Conservation (phyloP, 306 rosid species). For the Cyclanthera cordifolia region DNA sequence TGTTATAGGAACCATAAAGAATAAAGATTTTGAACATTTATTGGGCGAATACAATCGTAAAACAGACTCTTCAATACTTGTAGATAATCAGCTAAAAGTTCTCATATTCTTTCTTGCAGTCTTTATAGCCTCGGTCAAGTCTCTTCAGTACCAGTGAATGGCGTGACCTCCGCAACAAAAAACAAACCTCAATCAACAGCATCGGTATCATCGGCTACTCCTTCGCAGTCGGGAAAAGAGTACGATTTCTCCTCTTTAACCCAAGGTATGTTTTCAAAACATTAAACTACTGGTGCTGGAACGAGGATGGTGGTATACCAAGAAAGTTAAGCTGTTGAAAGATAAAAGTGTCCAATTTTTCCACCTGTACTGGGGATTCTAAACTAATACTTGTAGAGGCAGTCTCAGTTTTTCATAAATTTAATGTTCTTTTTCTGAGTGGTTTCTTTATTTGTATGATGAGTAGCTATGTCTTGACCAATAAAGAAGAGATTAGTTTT, state of each 20-base stretch:
- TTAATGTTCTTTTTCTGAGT: conserved; percentile 17
- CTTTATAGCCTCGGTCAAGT: conserved; percentile 50
- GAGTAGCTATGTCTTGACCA: conserved; percentile 33
- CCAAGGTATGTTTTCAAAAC: conserved; percentile 72
- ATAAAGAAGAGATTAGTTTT: conserved; percentile 31
- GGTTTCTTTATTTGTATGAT: conserved; percentile 59
- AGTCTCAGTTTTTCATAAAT: conserved; percentile 35
- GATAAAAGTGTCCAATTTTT: conserved; percentile 21
- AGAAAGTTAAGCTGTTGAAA: conserved; percentile 43
- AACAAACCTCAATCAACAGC: conserved; percentile 46
- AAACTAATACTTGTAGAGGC: conserved; percentile 61
- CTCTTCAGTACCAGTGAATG: conserved; percentile 48
- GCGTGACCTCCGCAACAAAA: conserved; percentile 16
- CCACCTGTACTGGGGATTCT: conserved; percentile 41
- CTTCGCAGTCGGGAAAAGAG: conserved; percentile 49
- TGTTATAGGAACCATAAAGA: neutral
- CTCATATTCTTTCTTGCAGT: conserved; percentile 31
- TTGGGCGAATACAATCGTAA: neutral
- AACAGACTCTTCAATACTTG: neutral
- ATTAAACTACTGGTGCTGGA: conserved; percentile 24
- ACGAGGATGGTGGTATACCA: conserved; percentile 28
- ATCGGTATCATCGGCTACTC: conserved; percentile 37
- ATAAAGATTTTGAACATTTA: neutral
- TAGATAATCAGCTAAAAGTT: too few relatives aligned
- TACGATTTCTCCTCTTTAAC: conserved; percentile 89